Base-by-base conservation (phyloP, 2,329 filamentous ascomycete species). In the Colletotrichum sp. region DNA sequence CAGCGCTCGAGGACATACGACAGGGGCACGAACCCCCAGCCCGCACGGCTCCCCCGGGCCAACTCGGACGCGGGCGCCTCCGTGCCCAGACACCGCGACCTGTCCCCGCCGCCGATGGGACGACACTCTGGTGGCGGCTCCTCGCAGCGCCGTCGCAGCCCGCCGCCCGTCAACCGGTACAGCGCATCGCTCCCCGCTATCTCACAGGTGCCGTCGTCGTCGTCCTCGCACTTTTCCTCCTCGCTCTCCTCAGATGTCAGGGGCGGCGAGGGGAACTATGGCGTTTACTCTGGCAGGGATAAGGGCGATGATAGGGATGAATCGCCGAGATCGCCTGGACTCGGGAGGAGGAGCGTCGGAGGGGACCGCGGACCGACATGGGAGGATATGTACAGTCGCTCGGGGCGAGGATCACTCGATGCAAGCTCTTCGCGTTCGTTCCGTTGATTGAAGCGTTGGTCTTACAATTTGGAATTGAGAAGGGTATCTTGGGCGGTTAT, bases 101-200 rank as follows among this genome's bases (percentile, higher is more conserved):
- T 75, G 5, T 66, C 65, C 13, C 64, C 73, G 15, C 71, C 74
- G 34, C 71, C 75, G 16, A 39, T 67, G 26, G 71, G 71, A 24
- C 71, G 75, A 9, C 36, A 75, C 30, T 77, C 65, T 18, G 18
- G n/a, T 2, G 1, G 44, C 1, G 10, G 44, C n/a, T 21, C n/a
- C 44, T 34, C 59, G 5, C 49, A 32, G 21, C 36, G 65, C 7
- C 75, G 52, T 15, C 59, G 75, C 15, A 77, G 71, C 36, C 71
- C 75, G n/a, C 34, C 66, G n/a, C 71, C 60, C 15, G 18, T n/a
- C 16, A 77, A 75, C 3, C 32, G 75, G 49, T 71, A 69, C 28
- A 77, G 65, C 60, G 60, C 75, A 1, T 77, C 75, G 21, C 60
- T 77, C 7, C 71, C 71, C 4, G 39, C 49, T 12, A 71, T 77